Percentiles rank a stretch among this genome's conserved stretches.
Conservation (phyloP, 176 grass and related monocot genomes). For the Bothriochloa decipiens region DNA sequence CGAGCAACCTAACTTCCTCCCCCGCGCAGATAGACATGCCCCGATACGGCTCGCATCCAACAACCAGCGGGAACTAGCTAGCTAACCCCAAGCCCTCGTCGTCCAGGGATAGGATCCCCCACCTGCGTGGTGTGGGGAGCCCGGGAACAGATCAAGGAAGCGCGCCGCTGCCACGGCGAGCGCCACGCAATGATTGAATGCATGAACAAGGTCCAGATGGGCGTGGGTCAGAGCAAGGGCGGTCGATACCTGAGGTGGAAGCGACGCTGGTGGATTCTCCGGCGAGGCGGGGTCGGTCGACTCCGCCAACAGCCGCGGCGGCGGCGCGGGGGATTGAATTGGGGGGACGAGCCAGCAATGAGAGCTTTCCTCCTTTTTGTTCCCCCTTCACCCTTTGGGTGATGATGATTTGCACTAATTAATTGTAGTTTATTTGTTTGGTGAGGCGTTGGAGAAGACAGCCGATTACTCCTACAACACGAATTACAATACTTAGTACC, state of each 20-base stretch:
- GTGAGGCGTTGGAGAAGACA: not conserved
- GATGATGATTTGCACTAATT: not conserved
- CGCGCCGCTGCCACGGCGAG: not conserved
- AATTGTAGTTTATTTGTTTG: conserved; percentile 7
- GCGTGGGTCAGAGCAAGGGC: not conserved
- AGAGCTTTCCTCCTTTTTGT: not conserved
- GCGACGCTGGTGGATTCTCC: not conserved
- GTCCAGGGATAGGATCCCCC: not conserved
- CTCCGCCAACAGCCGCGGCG: not conserved
- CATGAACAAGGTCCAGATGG: not conserved
- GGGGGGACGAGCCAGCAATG: not conserved
- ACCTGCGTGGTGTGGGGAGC: not conserved
- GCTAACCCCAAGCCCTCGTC: not conserved
- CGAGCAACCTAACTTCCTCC: not conserved
- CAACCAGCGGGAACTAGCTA: not conserved
- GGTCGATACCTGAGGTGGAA: not conserved
- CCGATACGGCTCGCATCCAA: not conserved
- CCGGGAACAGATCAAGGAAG: conserved; percentile 7
- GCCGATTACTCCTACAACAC: not conserved
- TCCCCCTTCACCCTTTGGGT: not conserved
- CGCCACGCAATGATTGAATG: not conserved
- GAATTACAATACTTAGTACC: not conserved
- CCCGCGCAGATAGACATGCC: not conserved
- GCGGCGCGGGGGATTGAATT: not conserved
- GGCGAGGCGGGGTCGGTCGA: not conserved